Percentiles rank a stretch among this genome's conserved stretches.
Evolutionary conservation across 768 basidiomycete species (phyloP).

Genomic region (Mycena polygramma): DNA sequence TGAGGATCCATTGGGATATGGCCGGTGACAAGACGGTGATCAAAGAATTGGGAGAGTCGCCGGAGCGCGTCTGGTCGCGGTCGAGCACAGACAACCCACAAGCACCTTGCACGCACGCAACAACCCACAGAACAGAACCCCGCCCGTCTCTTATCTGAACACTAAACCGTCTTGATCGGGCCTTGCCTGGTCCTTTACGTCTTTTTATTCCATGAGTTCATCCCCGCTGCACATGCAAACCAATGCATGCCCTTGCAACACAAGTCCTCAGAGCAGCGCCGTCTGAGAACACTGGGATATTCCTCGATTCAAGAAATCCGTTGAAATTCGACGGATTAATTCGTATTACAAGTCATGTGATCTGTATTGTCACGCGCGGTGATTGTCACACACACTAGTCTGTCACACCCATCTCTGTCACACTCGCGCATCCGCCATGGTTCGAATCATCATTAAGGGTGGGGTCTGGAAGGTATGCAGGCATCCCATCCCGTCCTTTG

Average conservation of each 20-base stretch:
- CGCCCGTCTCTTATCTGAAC: slow-evolving; percentile 20
- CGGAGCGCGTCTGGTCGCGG: slow-evolving; percentile 23
- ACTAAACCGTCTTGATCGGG: slow-evolving; percentile 23
- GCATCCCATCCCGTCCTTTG: slow-evolving; percentile 12
- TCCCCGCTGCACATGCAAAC: no score
- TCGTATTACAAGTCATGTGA: no score
- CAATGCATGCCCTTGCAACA: no score
- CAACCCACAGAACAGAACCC: neutral
- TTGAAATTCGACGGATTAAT: no score
- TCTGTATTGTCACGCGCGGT: neutral
- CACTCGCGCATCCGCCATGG: slow-evolving; percentile 60
- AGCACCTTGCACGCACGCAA: no score
- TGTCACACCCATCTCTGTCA: no score
- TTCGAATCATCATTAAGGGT: slow-evolving; percentile 93
- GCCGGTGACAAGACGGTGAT: slow-evolving; percentile 35
- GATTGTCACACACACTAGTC: neutral
- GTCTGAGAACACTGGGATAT: no score
- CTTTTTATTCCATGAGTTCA: no score
- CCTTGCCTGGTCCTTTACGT: neutral
- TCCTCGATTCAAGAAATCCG: no score
- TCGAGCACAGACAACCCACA: neutral
- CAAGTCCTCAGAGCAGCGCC: no score
- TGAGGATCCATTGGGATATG: slow-evolving; percentile 25
- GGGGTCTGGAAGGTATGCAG: slow-evolving; percentile 84
- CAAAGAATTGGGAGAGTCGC: slow-evolving; percentile 27